phyloP scores from a whole-genome alignment of 2,329 filamentous ascomycete species.

The Leptographium galeiforme region DNA sequence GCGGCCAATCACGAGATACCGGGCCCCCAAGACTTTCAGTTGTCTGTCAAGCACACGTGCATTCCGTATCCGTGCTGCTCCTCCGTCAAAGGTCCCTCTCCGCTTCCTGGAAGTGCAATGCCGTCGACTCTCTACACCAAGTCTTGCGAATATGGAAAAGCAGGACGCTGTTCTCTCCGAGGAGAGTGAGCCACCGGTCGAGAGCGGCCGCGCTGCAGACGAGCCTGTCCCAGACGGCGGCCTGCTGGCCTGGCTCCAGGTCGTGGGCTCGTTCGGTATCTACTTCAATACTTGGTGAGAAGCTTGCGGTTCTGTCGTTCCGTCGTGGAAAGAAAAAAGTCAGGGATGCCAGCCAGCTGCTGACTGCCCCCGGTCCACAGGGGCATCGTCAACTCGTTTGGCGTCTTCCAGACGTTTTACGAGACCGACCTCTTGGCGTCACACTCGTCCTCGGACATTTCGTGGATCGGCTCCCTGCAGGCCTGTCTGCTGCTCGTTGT shows the following conservation, averaged over 20 bases:
- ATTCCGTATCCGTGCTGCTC: too few relatives aligned
- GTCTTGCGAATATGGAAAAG: background rate
- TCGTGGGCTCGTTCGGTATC: background rate
- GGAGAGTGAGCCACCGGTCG: background rate
- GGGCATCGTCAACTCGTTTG: slow-evolving; percentile 29
- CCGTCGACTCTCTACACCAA: too few relatives aligned
- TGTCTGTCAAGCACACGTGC: too few relatives aligned
- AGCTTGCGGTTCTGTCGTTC: background rate
- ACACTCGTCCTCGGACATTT: slow-evolving; percentile 21
- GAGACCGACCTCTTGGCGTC: slow-evolving; percentile 20
- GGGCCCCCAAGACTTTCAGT: too few relatives aligned
- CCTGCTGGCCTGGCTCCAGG: background rate
- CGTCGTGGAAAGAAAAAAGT: background rate
- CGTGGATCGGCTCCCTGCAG: slow-evolving; percentile 30
- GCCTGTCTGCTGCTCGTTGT: slow-evolving; percentile 25
- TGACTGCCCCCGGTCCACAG: background rate
- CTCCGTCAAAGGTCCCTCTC: too few relatives aligned
- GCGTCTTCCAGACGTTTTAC: slow-evolving; percentile 32
- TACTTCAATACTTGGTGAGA: background rate
- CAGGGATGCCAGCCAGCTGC: too few relatives aligned
- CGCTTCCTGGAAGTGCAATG: too few relatives aligned
- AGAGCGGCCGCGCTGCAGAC: background rate
- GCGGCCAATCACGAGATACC: too few relatives aligned
- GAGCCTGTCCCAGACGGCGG: background rate
- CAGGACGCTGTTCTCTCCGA: background rate